Percentiles rank a stretch among this genome's conserved stretches.
phyloP scores from a whole-genome alignment of 225 moss, liverwort and hornwort species.

The Asterella californica region DNA sequence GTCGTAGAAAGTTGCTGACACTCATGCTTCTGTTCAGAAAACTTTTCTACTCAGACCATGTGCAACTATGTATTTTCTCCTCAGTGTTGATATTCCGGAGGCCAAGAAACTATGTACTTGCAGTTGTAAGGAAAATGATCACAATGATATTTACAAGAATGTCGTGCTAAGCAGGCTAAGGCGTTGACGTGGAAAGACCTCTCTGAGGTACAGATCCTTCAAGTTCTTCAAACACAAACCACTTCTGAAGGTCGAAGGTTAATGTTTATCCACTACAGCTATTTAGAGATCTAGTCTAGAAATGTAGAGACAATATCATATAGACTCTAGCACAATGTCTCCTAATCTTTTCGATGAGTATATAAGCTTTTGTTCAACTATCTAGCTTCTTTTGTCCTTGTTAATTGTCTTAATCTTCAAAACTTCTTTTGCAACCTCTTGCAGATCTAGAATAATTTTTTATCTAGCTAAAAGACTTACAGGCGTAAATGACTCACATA shows the following conservation, averaged over 20 bases:
- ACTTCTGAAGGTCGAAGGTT: conserved; percentile 62
- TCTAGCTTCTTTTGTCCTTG: not conserved
- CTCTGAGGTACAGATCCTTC: conserved; percentile 56
- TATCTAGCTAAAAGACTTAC: not conserved
- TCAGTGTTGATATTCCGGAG: too few species aligned
- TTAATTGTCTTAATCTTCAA: too few species aligned
- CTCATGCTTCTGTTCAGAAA: too few species aligned
- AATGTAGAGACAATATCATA: not conserved
- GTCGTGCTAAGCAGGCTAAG: conserved; percentile 46
- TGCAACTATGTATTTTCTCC: too few species aligned
- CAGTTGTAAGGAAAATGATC: too few species aligned
- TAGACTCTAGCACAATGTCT: not conserved
- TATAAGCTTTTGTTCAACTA: not conserved
- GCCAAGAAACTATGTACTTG: too few species aligned
- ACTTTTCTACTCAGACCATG: too few species aligned
- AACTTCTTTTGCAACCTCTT: too few species aligned
- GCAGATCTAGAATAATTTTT: too few species aligned
- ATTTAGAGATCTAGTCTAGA: not conserved
- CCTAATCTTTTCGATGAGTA: not conserved
- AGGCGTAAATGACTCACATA: too few species aligned
- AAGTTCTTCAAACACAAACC: conserved; percentile 60
- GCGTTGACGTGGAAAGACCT: conserved; percentile 80
- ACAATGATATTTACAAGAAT: not conserved
- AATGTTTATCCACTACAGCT: not conserved
- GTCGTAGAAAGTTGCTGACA: too few species aligned